Conservation (phyloP, 2,329 filamentous ascomycete species). For the Paecilomyces niveus region DNA sequence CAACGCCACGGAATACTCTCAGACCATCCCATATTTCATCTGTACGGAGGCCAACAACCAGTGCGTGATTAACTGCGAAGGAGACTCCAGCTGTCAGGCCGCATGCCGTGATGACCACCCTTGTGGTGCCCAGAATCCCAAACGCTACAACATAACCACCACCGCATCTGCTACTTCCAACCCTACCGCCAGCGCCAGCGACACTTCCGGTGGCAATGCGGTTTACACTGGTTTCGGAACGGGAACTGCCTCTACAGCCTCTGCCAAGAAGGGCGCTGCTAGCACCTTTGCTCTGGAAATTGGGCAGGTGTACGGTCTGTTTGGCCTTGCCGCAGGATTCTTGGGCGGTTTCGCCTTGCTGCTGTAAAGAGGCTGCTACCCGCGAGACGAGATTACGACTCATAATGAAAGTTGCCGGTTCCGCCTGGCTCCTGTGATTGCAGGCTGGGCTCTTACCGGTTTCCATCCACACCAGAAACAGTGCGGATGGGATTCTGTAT, state of each 20-base stretch:
- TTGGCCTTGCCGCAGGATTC: conserved; percentile 47
- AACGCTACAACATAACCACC: conserved; percentile 46
- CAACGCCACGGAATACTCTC: conserved; percentile 55
- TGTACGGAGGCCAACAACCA: conserved; percentile 52
- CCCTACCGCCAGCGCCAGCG: conserved; percentile 24
- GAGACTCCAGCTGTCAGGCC: conserved; percentile 43
- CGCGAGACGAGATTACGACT: neutral
- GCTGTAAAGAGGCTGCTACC: conserved; percentile 29
- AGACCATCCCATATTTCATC: conserved; percentile 57
- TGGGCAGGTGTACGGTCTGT: conserved; percentile 50
- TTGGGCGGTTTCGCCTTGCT: conserved; percentile 52
- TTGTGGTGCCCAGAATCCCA: conserved; percentile 56
- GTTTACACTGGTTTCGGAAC: conserved; percentile 40
- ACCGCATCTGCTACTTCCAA: conserved; percentile 27
- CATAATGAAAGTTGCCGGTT: neutral
- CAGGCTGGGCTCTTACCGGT: neutral
- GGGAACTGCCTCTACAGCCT: conserved; percentile 28
- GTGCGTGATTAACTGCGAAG: conserved; percentile 46
- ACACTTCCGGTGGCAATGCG: conserved; percentile 22
- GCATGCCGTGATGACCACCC: conserved; percentile 49
- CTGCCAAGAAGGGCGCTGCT: conserved; percentile 27
- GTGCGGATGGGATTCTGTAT: neutral
- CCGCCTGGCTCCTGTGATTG: neutral
- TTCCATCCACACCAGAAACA: neutral
- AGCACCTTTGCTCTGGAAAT: conserved; percentile 42